Evolutionary conservation across 2,329 filamentous ascomycete species (phyloP), one percentile per base, ranked within the genome.

Genomic region (Phyllosticta ampelicida): DNA sequence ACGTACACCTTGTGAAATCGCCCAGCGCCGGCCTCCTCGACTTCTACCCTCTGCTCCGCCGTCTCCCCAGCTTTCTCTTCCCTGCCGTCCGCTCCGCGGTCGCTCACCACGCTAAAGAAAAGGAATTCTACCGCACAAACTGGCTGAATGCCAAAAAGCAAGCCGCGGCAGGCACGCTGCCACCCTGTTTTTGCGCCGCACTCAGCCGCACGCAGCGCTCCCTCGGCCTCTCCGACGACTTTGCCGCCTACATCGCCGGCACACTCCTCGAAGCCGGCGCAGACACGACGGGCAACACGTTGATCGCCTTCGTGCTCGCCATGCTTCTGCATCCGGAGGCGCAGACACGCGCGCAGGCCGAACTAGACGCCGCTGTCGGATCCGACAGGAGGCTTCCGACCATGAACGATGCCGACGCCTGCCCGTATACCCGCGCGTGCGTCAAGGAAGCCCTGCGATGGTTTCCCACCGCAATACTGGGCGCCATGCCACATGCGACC

Each of bases 1-100:
- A 78, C 48, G 69, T 71, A 11, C 67, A 70, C n/a, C 64, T 78
- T 50, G 73, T 70, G 55, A 71, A 73, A 60, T 72, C 73, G 13
- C 68, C 73, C 5, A 68, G 69, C 0, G 75, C 78, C 0, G 72
- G 73, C 0, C 59, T 80, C 1, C 64, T 79, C 3, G 77, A 80
- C 60, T 66, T 74, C 16, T 80, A 73, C 56, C 78, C 79, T 0
- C 55, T 75, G 0, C 62, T 81, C 1, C 70, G 75, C 18, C 59
- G 61, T 2, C 67, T 83, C 6, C 66, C 67, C 2, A 63, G 63
- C 11, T 59, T 56, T 13, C 57, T 62, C 0, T 48, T 75, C 13
- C 75, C 77, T 0, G 63, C 68, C 20, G 68, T 70, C 20, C 65
- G 63, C 23, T 69, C 74, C 23, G 77, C 75, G 0, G 74, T 71